These are phyloP conservation scores for Cercospora zeae-maydis DNA, from an alignment of 2,329 filamentous ascomycete genomes.

Conservation along the genomic window DNA sequence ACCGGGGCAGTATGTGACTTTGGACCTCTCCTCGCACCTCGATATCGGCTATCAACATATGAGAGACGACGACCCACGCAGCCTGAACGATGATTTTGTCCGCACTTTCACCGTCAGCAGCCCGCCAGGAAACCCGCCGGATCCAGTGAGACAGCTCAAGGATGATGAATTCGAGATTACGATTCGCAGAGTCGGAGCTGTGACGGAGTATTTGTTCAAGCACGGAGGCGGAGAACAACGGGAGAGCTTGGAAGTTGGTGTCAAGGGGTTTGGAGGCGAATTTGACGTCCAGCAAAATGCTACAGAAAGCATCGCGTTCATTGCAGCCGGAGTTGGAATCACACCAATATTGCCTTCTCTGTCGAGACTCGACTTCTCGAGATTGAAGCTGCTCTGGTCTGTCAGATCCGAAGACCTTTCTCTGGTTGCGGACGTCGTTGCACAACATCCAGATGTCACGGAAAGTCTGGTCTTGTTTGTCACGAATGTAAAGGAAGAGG, in stretches of 20 bases:
- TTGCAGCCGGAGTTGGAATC: constrained; percentile 78
- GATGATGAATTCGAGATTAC: constrained; percentile 66
- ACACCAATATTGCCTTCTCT: constrained; percentile 68
- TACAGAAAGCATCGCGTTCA: constrained; percentile 53
- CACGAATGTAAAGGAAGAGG: constrained; percentile 42
- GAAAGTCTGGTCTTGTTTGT: constrained; percentile 59
- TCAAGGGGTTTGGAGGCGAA: constrained; percentile 70
- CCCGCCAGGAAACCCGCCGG: constrained; percentile 41
- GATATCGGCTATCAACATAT: constrained; percentile 77
- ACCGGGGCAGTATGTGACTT: constrained; percentile 72
- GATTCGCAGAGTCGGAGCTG: constrained; percentile 63
- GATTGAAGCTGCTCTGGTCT: constrained; percentile 65
- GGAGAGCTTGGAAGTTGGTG: constrained; percentile 57
- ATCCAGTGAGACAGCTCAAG: constrained; percentile 24
- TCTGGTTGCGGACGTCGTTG: constrained; percentile 59
- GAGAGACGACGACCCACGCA: constrained; percentile 73
- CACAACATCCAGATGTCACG: constrained; percentile 51
- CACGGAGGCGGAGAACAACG: constrained; percentile 20
- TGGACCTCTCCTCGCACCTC: constrained; percentile 68
- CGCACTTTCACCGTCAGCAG: constrained; percentile 80
- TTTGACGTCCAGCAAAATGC: constrained; percentile 44
- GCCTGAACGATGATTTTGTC: constrained; percentile 79
- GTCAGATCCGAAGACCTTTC: constrained; percentile 59
- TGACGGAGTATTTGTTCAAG: constrained; percentile 62
- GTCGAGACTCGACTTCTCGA: constrained; percentile 32